Conservation (phyloP, 441 rosid species). For the Populus tomentosa region DNA sequence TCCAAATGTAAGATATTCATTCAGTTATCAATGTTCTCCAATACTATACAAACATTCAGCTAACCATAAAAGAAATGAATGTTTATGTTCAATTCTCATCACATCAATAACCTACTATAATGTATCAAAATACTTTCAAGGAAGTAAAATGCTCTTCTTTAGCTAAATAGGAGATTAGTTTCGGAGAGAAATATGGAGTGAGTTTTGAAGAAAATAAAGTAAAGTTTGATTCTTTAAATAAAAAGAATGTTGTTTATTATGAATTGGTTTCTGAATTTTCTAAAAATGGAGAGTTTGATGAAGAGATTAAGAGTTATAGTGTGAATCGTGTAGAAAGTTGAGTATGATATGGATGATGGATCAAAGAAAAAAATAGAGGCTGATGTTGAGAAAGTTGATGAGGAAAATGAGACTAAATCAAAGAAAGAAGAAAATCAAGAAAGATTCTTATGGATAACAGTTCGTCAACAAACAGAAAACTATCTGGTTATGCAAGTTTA, state of each 20-base stretch:
- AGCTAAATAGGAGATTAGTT: not conserved
- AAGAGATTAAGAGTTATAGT: conserved; percentile 14
- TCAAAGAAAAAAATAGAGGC: not conserved
- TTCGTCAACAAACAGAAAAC: conserved; percentile 63
- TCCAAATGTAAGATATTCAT: too few species aligned
- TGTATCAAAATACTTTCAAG: too few species aligned
- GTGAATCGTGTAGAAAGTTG: conserved; percentile 11
- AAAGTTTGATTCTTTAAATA: conserved; percentile 8
- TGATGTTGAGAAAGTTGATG: conserved; percentile 27
- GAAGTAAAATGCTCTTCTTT: conserved; percentile 20
- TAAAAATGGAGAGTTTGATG: conserved; percentile 1
- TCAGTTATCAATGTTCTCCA: too few species aligned
- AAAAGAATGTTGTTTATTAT: conserved; percentile 18
- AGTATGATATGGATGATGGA: conserved; percentile 7
- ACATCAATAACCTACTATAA: too few species aligned
- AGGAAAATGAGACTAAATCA: conserved; percentile 51
- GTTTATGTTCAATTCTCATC: too few species aligned
- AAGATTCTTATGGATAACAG: conserved; percentile 61
- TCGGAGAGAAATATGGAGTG: conserved; percentile 6
- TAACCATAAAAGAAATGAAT: too few species aligned
- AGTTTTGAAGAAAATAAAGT: not conserved
- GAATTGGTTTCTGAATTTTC: conserved; percentile 21
- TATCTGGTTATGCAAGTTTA: conserved; percentile 65
- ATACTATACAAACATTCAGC: too few species aligned
- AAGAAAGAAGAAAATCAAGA: conserved; percentile 73